phyloP scores from a whole-genome alignment of 164 flowering plant genomes.

The Houttuynia cordata region DNA sequence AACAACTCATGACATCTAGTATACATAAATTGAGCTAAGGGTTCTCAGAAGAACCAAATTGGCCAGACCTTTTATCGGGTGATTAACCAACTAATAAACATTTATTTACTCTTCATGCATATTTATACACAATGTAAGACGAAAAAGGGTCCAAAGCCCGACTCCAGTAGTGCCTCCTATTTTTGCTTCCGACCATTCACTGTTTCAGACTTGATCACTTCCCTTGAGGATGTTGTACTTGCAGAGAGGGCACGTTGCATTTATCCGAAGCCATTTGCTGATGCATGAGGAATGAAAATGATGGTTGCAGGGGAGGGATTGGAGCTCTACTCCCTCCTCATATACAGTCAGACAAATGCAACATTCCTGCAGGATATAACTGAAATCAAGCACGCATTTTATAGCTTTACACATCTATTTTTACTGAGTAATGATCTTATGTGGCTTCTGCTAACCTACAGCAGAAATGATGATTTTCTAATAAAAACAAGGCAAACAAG shows the following conservation, averaged over 20 bases:
- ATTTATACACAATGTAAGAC: background rate
- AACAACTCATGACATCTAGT: background rate
- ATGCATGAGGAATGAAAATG: slow-evolving; percentile 28
- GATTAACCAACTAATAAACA: background rate
- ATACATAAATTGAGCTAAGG: background rate
- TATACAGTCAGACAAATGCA: slow-evolving; percentile 25
- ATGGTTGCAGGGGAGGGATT: slow-evolving; percentile 25
- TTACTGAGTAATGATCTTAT: too few relatives aligned
- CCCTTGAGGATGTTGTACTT: slow-evolving; percentile 31
- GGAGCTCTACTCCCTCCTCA: slow-evolving; percentile 26
- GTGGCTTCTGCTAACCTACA: too few relatives aligned
- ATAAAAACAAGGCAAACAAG: too few relatives aligned
- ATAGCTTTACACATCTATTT: too few relatives aligned
- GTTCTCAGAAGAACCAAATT: background rate
- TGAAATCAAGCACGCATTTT: background rate
- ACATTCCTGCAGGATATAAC: slow-evolving; percentile 16
- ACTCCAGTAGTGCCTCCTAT: background rate
- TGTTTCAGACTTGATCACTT: slow-evolving; percentile 17
- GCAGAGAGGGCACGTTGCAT: slow-evolving; percentile 32
- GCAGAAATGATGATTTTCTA: too few relatives aligned
- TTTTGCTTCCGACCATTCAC: too few relatives aligned
- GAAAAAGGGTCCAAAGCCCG: too few relatives aligned
- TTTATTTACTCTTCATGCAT: background rate
- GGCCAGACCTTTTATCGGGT: background rate
- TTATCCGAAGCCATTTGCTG: slow-evolving; percentile 28